Conservation (phyloP, 2,329 filamentous ascomycete species). For the Cryphonectria naterciae region DNA sequence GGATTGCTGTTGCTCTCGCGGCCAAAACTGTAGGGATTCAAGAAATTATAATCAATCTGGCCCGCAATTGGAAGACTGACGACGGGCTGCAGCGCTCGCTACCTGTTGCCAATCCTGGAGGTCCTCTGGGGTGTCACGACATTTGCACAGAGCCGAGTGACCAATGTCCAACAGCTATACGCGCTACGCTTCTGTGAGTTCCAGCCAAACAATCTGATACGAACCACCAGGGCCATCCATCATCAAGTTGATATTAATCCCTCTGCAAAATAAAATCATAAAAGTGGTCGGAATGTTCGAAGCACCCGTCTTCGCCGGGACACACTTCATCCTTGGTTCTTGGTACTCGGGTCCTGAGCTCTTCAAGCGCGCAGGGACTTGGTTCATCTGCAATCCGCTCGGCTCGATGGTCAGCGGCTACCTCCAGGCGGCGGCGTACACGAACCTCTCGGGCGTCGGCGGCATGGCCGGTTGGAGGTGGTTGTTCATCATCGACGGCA, state of each 20-base stretch:
- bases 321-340: slow-evolving; percentile 39
- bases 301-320: slow-evolving; percentile 39
- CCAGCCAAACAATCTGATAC: background rate
- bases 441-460: slow-evolving; percentile 52
- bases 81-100: slow-evolving; percentile 34
- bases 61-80: background rate
- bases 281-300: slow-evolving; percentile 40
- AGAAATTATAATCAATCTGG: too few relatives aligned
- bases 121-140: slow-evolving; percentile 40
- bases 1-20: slow-evolving; percentile 39
- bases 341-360: slow-evolving; percentile 37
- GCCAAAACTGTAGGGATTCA: slow-evolving; percentile 35
- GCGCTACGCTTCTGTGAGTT: slow-evolving; percentile 34
- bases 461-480: slow-evolving; percentile 57
- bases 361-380: slow-evolving; percentile 38
- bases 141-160: slow-evolving; percentile 37
- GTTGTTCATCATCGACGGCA: slow-evolving; percentile 63
- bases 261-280: background rate
- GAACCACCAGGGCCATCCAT: background rate
- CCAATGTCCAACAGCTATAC: slow-evolving; percentile 39
- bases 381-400: slow-evolving; percentile 37
- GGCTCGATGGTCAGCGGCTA: slow-evolving; percentile 41
- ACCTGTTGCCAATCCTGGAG: slow-evolving; percentile 38
- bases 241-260: background rate
- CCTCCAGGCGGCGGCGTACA: slow-evolving; percentile 58